Conservation (phyloP, 2,329 filamentous ascomycete genomes). For the Aspergillus clavatus region DNA sequence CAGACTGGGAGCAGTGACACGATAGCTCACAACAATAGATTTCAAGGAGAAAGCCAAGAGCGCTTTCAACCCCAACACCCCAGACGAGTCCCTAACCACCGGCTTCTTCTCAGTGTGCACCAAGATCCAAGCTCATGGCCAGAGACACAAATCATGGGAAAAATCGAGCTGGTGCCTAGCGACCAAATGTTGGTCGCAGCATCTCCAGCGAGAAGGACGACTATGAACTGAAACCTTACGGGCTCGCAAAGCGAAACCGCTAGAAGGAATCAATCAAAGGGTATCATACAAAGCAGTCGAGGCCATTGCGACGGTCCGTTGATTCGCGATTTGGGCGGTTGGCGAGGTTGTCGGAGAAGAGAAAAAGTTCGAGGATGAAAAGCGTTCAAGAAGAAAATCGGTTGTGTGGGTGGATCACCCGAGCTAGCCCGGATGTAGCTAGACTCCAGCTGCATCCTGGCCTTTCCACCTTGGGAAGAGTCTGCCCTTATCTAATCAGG, state of each 20-base stretch:
- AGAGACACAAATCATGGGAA: conserved; percentile 46
- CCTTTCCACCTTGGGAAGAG: conserved; percentile 7
- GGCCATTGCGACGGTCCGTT: conserved; percentile 52
- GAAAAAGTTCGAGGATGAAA: conserved; percentile 21
- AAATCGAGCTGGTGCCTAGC: conserved; percentile 71
- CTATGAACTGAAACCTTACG: conserved; percentile 63
- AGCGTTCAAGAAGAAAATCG: conserved; percentile 21
- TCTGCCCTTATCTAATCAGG: conserved; percentile 25
- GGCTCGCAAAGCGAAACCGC: conserved; percentile 33
- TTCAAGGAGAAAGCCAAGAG: conserved; percentile 64
- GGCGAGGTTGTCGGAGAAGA: conserved; percentile 34
- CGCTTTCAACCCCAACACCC: conserved; percentile 77
- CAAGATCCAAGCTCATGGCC: conserved; percentile 24
- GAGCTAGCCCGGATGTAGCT: conserved; percentile 20
- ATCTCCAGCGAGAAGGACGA: conserved; percentile 77
- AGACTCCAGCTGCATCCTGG: not conserved
- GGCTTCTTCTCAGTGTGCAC: conserved; percentile 36
- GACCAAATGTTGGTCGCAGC: conserved; percentile 35
- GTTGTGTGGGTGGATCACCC: conserved; percentile 31
- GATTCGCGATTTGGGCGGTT: conserved; percentile 39
- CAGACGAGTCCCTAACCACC: conserved; percentile 54
- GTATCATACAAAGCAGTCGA: conserved; percentile 58
- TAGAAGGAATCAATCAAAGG: conserved; percentile 32
- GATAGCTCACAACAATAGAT: conserved; percentile 60
- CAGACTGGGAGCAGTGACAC: conserved; percentile 14